Evolutionary conservation across 768 basidiomycete species (phyloP).

Genomic region (Hypholoma fasciculare): DNA sequence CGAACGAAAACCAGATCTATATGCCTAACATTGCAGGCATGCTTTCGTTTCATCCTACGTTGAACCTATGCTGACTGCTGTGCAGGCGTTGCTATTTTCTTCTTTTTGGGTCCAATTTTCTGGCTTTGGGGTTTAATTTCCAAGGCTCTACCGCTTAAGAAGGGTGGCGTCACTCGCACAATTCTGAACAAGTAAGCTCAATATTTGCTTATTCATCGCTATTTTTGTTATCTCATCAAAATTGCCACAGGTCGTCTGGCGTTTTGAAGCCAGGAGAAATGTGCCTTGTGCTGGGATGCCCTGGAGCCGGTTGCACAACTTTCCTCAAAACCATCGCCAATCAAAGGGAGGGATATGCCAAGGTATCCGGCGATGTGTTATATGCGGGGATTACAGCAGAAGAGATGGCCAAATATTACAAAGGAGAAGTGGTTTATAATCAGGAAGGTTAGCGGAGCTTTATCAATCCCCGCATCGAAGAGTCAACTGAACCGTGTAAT

Average conservation of each 20-base stretch:
- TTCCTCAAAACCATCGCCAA: slow-evolving; percentile 87
- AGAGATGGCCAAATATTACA: slow-evolving; percentile 77
- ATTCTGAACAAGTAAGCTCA: slow-evolving; percentile 57
- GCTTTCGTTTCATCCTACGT: slow-evolving; percentile 16
- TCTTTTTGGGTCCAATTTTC: slow-evolving; percentile 52
- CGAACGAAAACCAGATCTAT: slow-evolving; percentile 40
- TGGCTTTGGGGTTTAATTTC: slow-evolving; percentile 45
- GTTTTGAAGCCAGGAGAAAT: slow-evolving; percentile 80
- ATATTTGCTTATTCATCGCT: not conserved
- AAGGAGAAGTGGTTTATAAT: slow-evolving; percentile 80
- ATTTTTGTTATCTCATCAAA: not conserved
- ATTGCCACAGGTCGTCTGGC: slow-evolving; percentile 54
- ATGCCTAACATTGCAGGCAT: slow-evolving; percentile 60
- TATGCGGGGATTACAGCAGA: slow-evolving; percentile 79
- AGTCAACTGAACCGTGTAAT: not conserved
- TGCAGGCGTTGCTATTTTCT: slow-evolving; percentile 51
- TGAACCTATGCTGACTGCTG: not conserved
- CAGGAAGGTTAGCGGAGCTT: slow-evolving; percentile 54
- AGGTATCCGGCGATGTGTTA: slow-evolving; percentile 68
- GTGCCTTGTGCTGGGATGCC: slow-evolving; percentile 83
- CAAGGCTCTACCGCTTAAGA: slow-evolving; percentile 38
- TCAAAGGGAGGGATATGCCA: slow-evolving; percentile 62
- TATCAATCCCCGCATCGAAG: not conserved
- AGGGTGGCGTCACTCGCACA: slow-evolving; percentile 40
- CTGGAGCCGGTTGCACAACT: slow-evolving; percentile 83